phyloP scores from a whole-genome alignment of 139 green algal species.

The Coccomyxa sp. region DNA sequence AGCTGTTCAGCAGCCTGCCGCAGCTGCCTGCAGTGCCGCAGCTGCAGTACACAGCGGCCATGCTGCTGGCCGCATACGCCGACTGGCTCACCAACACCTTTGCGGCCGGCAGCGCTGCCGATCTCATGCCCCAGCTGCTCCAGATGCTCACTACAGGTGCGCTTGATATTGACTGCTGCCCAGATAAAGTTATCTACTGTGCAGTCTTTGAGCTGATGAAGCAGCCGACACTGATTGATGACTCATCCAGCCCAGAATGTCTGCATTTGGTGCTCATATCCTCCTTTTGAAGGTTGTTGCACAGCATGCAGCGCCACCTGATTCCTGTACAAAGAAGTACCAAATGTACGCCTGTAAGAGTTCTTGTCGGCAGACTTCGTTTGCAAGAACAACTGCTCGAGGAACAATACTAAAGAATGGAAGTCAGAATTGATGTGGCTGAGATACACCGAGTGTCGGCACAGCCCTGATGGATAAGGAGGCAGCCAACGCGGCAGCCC shows the following conservation, averaged over 20 bases:
- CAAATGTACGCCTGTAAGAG: too few species aligned
- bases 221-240: background rate
- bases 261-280: too few species aligned
- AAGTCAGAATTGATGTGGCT: too few species aligned
- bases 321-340: too few species aligned
- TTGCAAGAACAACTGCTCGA: background rate
- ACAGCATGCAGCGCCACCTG: background rate
- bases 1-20: conserved; percentile 55
- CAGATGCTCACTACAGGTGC: conserved; percentile 29
- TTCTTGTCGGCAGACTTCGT: too few species aligned
- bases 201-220: too few species aligned
- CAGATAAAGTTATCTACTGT: background rate
- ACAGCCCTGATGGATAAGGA: conserved; percentile 21
- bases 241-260: background rate
- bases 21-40: conserved; percentile 38
- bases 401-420: too few species aligned
- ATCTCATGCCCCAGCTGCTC: conserved; percentile 33
- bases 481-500: conserved; percentile 32
- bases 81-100: conserved; percentile 45
- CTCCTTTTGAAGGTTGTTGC: too few species aligned
- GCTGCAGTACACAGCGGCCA: conserved; percentile 56
- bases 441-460: too few species aligned
- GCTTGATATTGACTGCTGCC: background rate
- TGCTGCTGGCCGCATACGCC: conserved; percentile 48
- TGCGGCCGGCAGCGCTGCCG: background rate